phyloP scores from a whole-genome alignment of 352 stramenopile genomes.

The Paralagenidium karlingii region DNA sequence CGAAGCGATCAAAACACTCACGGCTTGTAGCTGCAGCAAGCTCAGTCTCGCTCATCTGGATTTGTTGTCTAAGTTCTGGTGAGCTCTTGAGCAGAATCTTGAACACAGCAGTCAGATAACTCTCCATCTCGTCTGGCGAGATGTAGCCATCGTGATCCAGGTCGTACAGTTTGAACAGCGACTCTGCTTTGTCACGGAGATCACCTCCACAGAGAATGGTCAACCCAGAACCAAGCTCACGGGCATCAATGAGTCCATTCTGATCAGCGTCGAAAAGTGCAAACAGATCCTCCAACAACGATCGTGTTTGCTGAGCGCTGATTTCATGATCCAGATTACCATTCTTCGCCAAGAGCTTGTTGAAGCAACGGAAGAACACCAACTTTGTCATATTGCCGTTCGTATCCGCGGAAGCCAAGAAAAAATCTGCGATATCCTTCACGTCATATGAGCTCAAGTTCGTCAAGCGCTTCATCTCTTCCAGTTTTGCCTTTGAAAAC shows the following conservation, averaged over 20 bases:
- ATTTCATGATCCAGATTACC: conserved; percentile 10
- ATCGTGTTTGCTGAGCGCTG: background rate
- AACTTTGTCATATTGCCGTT: conserved; percentile 46
- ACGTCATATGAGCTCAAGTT: conserved; percentile 72
- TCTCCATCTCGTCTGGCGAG: conserved; percentile 67
- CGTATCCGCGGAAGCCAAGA: conserved; percentile 47
- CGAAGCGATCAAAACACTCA: conserved; percentile 44
- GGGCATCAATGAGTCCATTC: conserved; percentile 73
- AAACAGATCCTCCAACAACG: conserved; percentile 57
- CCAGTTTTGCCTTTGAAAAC: conserved; percentile 30
- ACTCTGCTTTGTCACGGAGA: conserved; percentile 49
- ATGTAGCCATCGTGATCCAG: conserved; percentile 73
- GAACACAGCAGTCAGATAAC: conserved; percentile 75
- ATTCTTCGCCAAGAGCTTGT: conserved; percentile 47
- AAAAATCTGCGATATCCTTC: conserved; percentile 82
- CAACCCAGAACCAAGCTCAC: conserved; percentile 73
- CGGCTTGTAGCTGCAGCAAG: conserved; percentile 8
- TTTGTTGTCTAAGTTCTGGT: conserved; percentile 35
- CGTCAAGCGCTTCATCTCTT: conserved; percentile 68
- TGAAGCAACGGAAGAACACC: conserved; percentile 76
- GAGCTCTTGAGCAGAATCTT: conserved; percentile 81
- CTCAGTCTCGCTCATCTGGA: conserved; percentile 19
- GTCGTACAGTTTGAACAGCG: conserved; percentile 78
- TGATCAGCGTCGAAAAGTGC: conserved; percentile 68
- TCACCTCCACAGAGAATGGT: conserved; percentile 81